Evolutionary conservation across 768 basidiomycete genomes (phyloP).

Genomic region (Pleurotus eryngii): DNA sequence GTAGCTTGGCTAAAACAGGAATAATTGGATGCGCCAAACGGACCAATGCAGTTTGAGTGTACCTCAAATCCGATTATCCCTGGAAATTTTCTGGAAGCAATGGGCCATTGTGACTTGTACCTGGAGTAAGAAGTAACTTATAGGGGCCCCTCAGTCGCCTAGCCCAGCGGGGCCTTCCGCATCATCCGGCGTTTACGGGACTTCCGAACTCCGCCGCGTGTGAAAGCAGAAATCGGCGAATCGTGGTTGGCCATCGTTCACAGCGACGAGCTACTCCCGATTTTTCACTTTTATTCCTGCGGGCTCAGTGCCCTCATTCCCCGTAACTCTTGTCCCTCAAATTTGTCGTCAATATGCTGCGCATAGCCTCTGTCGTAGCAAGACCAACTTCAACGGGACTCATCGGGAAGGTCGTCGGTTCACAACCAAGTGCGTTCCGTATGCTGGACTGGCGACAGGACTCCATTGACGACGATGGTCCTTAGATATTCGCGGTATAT

Average conservation of each 20-base stretch:
- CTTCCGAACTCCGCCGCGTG: neutral
- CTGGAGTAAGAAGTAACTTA: too few relatives aligned
- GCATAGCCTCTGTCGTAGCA: constrained; percentile 59
- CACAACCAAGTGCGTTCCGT: neutral
- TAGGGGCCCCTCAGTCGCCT: too few relatives aligned
- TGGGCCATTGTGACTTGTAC: too few relatives aligned
- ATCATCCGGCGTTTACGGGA: too few relatives aligned
- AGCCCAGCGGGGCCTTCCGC: too few relatives aligned
- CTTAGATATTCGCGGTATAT: constrained; percentile 57
- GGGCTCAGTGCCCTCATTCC: constrained; percentile 31
- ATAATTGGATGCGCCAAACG: too few relatives aligned
- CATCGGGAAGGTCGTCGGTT: constrained; percentile 50
- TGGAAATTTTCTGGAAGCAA: too few relatives aligned
- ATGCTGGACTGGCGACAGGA: neutral
- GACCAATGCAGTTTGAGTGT: too few relatives aligned
- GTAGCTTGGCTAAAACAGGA: too few relatives aligned
- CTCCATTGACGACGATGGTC: neutral
- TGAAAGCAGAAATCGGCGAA: constrained; percentile 38
- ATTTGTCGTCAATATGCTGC: constrained; percentile 48
- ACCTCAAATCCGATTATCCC: too few relatives aligned
- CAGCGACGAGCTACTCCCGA: constrained; percentile 35
- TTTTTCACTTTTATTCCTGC: constrained; percentile 25
- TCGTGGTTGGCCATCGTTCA: constrained; percentile 43
- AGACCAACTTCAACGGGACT: constrained; percentile 64
- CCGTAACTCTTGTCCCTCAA: constrained; percentile 17